Evolutionary conservation across 345 rosid species (phyloP), one percentile per base, ranked within the genome.

Genomic region (Eucalyptus melliodora): DNA sequence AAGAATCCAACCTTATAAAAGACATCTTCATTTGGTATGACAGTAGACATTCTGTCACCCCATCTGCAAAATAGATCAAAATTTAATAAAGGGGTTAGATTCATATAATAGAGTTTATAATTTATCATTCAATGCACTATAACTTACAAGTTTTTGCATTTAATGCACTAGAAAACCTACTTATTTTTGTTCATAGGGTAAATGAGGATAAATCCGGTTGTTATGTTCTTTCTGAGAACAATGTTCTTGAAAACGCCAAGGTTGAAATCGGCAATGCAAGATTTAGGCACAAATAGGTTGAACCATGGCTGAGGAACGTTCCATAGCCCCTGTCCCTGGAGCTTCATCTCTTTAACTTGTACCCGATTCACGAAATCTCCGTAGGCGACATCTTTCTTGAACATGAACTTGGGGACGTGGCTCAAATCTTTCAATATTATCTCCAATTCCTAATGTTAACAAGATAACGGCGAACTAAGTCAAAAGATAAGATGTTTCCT

Each of bases 251-350:
- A 89, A 88, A 92, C 95, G 21, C 93, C 94, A 0, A 89, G 56
- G 67, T 92, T 65, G 92, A 93, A 93, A 62, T 92, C 91, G 15
- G 87, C n/a, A 11, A 92, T 91, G 4, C 91, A 88, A 89, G 95
- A 93, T 89, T 88, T 91, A 6, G 95, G 93, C 21, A 93, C 44
- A 27, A 92, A 93, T 4, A 93, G 83, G 60, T 93, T 92, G 12
- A 92, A 90, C 94, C 94, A 93, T 17, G 94, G 95, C 85, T 93
- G 95, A 69, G 92, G 92, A 90, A 91, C 93, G 12, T 93, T 92
- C 93, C 93, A 92, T 15, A 50, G 51, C 17, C 17, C 17, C 3
- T 15, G 51, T 50, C 17, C 7, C 6, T 15, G 92, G 88, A 92
- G 94, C 87, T 87, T 37, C 17, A 62, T 44, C 88, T 91, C 93